phyloP scores from a whole-genome alignment of 306 rosid species.

The Ceratonia siliqua region DNA sequence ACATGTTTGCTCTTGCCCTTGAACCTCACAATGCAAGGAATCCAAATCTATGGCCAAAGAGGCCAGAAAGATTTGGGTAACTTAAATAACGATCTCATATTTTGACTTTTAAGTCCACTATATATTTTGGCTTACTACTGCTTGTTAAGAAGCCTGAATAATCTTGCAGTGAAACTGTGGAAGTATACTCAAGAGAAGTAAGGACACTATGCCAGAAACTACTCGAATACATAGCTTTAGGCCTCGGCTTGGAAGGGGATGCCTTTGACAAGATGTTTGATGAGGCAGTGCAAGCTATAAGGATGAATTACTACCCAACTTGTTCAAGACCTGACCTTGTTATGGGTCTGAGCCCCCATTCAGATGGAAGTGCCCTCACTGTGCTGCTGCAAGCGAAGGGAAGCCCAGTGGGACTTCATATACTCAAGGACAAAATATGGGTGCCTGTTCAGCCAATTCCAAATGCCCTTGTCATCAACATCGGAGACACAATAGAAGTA shows the following conservation, averaged over 20 bases:
- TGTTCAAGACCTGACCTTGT: conserved; percentile 98
- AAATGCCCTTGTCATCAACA: conserved; percentile 87
- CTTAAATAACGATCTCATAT: neutral
- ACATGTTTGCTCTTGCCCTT: conserved; percentile 96
- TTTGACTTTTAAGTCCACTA: conserved; percentile 7
- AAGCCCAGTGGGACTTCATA: conserved; percentile 84
- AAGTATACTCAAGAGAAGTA: conserved; percentile 68
- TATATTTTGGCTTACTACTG: neutral
- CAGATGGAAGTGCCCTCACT: conserved; percentile 98
- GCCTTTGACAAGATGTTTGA: conserved; percentile 72
- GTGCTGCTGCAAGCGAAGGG: conserved; percentile 86
- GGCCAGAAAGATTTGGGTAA: conserved; percentile 73
- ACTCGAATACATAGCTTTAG: conserved; percentile 63
- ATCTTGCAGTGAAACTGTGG: conserved; percentile 72
- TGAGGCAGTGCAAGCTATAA: conserved; percentile 85
- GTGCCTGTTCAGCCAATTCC: conserved; percentile 77
- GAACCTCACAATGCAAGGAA: conserved; percentile 61
- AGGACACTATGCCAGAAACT: conserved; percentile 68
- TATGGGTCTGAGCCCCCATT: conserved; percentile 94
- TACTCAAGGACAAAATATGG: conserved; percentile 72
- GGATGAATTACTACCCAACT: conserved; percentile 96
- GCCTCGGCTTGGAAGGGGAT: conserved; percentile 61
- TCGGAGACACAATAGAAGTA: conserved; percentile 93
- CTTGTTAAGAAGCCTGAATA: neutral
- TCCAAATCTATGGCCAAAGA: conserved; percentile 83